Evolutionary conservation across 106 monocot genomes (phyloP), one percentile per base, ranked within the genome.

Genomic region (Amphibolis antarctica): DNA sequence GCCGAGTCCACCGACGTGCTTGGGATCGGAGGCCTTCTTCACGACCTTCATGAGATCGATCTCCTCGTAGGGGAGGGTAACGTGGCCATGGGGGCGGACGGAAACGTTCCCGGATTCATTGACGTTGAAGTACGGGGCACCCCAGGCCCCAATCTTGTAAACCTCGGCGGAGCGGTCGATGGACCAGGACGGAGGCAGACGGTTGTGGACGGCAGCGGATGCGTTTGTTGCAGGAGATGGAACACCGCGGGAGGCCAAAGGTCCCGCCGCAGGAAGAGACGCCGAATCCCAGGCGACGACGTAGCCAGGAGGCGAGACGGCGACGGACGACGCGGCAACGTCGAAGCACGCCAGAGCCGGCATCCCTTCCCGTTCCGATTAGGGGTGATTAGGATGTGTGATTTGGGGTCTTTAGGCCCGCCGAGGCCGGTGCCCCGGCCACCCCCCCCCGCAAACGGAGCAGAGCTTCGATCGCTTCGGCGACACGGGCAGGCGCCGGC

Each of bases 391-490:
- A 67, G 29, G 36, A 36, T 7, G 42, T 36, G 0, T 46, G 67
- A 72, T 57, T 48, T 78, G 90, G 96, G 96, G 96, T 86, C 82
- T 90, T 86, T 90, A 63, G 82, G 86, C 78, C 86, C 96, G 96
- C 96, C 96, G 96, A 98, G 96, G 96, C 96, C 90, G 87, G 74
- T 76, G 96, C 96, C 96, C 87, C 96, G 96, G 96, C 96, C 82
- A 79, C 89, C 85, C 91, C 98, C 98, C 64, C 36, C 36, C n/a
- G n/a, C 91, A 88, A 88, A 91, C 58, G 85, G 72, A 83, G 82
- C 78, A 83, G n/a, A n/a, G n/a, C n/a, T n/a, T n/a, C n/a, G n/a
- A n/a, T n/a, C n/a, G n/a, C n/a, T n/a, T n/a, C n/a, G n/a, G n/a
- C n/a, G n/a, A n/a, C n/a, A n/a, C n/a, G n/a, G n/a, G n/a, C n/a